Base-by-base conservation (phyloP, 257 asterid genomes). In the Petunia secreta region DNA sequence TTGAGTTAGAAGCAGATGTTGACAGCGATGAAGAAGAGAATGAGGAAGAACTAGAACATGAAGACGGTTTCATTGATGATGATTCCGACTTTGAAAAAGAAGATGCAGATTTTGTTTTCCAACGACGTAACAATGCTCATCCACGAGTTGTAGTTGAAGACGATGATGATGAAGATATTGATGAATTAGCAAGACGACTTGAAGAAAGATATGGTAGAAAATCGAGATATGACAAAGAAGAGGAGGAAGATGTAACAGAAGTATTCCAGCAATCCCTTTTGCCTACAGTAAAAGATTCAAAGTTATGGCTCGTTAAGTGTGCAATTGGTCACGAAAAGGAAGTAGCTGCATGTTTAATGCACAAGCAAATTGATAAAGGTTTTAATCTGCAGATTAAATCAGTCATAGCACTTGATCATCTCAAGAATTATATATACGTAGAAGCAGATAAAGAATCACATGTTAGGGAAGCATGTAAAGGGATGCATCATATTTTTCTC, bases 401-500 rank as follows among this genome's bases (percentile, higher is more conserved):
- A 2, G 65, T 53, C 8, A 54, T 75, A 13, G 54, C 82, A 14
- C 58, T 66, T 55, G 77, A 79, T 66, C 65, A 66, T 79, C 58
- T 79, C n/a, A 39, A 79, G 14, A 66, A 54, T 63, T 79, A 52
- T 5, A n/a, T 79, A 40, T 79, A 79, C 46, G 41, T 79, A 5
- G 77, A 79, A 79, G 82, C 82, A 7, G 68, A 79, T 43, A 79
- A 79, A 53, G 82, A 79, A 57, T 75, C 82, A 4, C 77, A 79
- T 53, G 82, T 66, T 53, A 66, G 65, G 13, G 82, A 79, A 14
- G 82, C 59, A 63, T 37, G 89, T 44, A 93, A 90, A 87, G 98
- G 97, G 37, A 87, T 95, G 95, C 97, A 95, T 0, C 91, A 88
- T 78, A 89, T 93, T 76, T 93, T 84, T 79, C 1, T 34, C n/a